phyloP scores from a whole-genome alignment of 176 grass and related monocot species.

The Puya raimondii region DNA sequence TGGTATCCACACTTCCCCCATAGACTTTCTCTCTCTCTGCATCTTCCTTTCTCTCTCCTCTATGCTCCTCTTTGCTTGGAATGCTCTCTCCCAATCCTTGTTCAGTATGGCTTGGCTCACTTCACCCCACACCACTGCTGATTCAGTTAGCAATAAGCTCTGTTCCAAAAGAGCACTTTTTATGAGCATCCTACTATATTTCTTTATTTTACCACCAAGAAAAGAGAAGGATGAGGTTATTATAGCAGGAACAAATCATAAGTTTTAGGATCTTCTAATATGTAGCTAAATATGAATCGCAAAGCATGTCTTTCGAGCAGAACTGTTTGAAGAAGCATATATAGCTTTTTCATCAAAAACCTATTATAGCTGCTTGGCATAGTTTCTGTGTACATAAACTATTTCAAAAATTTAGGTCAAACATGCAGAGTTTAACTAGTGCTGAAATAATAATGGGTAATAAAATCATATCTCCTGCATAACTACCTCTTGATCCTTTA shows the following conservation, averaged over 20 bases:
- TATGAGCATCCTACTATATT: not conserved
- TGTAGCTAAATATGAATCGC: no score
- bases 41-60: slow-evolving; percentile 66
- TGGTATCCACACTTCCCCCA: slow-evolving; percentile 57
- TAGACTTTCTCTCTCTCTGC: slow-evolving; percentile 44
- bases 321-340: no score
- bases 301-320: no score
- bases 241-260: not conserved
- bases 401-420: no score
- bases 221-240: not conserved
- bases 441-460: no score
- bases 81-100: slow-evolving; percentile 72
- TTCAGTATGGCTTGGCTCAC: slow-evolving; percentile 49
- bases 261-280: no score
- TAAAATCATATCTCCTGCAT: no score
- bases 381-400: no score
- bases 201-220: no score
- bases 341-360: no score
- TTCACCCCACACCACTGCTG: slow-evolving; percentile 56
- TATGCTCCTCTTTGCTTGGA: slow-evolving; percentile 50
- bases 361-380: no score
- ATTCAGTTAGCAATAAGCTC: slow-evolving; percentile 48
- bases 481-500: slow-evolving; percentile 45
- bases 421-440: not conserved
- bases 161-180: not conserved